Evolutionary conservation across 768 basidiomycete genomes (phyloP).

Genomic region (Kwoniella sp.): DNA sequence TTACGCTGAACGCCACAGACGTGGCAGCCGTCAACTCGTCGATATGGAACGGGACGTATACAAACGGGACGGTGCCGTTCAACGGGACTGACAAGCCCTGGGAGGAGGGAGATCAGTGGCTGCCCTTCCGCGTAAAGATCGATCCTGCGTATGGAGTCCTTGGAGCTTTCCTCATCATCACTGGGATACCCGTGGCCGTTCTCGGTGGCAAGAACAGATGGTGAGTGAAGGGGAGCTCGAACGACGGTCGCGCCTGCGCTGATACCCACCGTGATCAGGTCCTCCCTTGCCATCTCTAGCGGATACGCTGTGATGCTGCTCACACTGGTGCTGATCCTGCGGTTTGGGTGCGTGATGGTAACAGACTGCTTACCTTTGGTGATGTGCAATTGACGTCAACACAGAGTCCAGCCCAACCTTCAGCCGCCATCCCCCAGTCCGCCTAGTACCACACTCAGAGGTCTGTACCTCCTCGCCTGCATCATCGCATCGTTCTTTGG

Average conservation of each 20-base stretch:
- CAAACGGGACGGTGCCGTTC: constrained; percentile 17
- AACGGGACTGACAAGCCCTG: constrained; percentile 21
- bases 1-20: constrained; percentile 31
- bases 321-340: constrained; percentile 72
- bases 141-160: constrained; percentile 87
- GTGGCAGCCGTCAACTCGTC: constrained; percentile 5
- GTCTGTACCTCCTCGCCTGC: constrained; percentile 81
- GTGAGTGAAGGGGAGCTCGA: constrained; percentile 53
- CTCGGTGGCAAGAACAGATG: constrained; percentile 95
- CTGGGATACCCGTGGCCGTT: constrained; percentile 82
- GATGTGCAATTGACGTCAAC: constrained; percentile 47
- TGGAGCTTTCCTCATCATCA: constrained; percentile 80
- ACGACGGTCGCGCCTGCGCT: constrained; percentile 7
- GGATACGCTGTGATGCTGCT: constrained; percentile 83
- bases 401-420: constrained; percentile 73
- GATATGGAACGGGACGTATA: constrained; percentile 17
- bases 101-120: constrained; percentile 39
- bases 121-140: constrained; percentile 61
- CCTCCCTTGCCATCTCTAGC: constrained; percentile 86
- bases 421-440: constrained; percentile 56
- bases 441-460: constrained; percentile 71
- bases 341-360: constrained; percentile 40
- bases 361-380: neutral
- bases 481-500: constrained; percentile 76
- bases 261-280: constrained; percentile 56